Evolutionary conservation across 108 stramenopile species (phyloP).

Genomic region (Stephanodiscus minutulus): DNA sequence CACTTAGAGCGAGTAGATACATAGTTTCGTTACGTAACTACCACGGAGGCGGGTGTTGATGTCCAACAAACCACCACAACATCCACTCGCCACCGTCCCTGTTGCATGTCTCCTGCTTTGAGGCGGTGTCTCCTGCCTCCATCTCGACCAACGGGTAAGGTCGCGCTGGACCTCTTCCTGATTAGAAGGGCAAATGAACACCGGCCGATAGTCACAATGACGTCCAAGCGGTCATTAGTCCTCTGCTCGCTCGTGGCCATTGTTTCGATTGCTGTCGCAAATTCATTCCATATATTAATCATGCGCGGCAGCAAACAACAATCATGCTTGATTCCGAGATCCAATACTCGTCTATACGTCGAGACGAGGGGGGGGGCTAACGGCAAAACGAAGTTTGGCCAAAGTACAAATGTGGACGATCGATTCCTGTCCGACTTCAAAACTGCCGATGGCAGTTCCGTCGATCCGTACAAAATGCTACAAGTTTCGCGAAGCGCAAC

Average conservation of each 20-base stretch:
- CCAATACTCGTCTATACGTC: slow-evolving; percentile 4
- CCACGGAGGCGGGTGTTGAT: no score
- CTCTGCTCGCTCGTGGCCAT: slow-evolving; percentile 1
- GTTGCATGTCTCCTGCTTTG: background rate
- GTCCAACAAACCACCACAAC: background rate
- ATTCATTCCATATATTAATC: background rate
- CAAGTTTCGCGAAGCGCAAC: slow-evolving; percentile 53
- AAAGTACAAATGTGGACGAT: slow-evolving; percentile 22
- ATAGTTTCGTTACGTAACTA: no score
- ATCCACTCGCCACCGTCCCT: background rate
- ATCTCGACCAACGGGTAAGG: background rate
- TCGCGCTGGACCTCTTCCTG: no score
- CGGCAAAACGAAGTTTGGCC: slow-evolving; percentile 16
- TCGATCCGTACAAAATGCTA: slow-evolving; percentile 62
- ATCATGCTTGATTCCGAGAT: background rate
- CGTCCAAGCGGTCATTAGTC: background rate
- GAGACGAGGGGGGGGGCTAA: slow-evolving; percentile 2
- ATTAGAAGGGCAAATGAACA: background rate
- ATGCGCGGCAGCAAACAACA: slow-evolving; percentile 1
- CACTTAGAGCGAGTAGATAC: no score
- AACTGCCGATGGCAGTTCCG: slow-evolving; percentile 45
- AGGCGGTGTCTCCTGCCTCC: background rate
- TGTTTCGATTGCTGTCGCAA: background rate
- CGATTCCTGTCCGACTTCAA: slow-evolving; percentile 50
- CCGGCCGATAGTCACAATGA: background rate